A percentile compares a stretch with the other conserved stretches of the same genome.
Conservation (phyloP, 305 asterid genomes). For the Plantago lanceolata region DNA sequence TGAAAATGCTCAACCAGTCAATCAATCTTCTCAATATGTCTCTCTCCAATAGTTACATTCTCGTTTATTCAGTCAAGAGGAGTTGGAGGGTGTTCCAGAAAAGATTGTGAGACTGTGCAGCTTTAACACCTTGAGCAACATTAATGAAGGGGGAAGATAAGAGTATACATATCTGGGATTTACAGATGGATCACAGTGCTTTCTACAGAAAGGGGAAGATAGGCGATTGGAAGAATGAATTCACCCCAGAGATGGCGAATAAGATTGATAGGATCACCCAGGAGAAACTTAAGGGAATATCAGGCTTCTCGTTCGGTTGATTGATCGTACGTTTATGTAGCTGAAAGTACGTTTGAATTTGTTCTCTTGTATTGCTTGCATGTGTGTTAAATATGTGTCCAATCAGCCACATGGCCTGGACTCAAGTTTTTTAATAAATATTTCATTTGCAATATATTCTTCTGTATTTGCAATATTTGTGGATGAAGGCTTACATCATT, state of each 20-base stretch:
- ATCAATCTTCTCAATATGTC: too few species aligned
- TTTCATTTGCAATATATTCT: too few species aligned
- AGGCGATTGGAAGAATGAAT: conserved; percentile 23
- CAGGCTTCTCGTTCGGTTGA: conserved; percentile 10
- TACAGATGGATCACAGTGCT: not conserved
- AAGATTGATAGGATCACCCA: conserved; percentile 6
- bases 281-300: conserved; percentile 12
- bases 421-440: too few species aligned
- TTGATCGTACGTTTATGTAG: not conserved
- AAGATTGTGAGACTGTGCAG: conserved; percentile 9
- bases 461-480: too few species aligned
- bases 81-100: not conserved
- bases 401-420: too few species aligned
- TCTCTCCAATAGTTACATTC: too few species aligned
- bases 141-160: not conserved
- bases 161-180: too few species aligned
- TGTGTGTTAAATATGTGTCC: too few species aligned
- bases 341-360: not conserved
- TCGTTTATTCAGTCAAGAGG: too few species aligned
- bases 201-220: not conserved
- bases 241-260: conserved; percentile 8
- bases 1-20: too few species aligned
- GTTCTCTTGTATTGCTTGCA: too few species aligned
- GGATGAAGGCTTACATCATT: too few species aligned
- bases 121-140: not conserved